These are phyloP conservation scores for Lodderomyces metapsilosis DNA, from an alignment of 1,139 yeast genomes.

Conservation along the genomic window DNA sequence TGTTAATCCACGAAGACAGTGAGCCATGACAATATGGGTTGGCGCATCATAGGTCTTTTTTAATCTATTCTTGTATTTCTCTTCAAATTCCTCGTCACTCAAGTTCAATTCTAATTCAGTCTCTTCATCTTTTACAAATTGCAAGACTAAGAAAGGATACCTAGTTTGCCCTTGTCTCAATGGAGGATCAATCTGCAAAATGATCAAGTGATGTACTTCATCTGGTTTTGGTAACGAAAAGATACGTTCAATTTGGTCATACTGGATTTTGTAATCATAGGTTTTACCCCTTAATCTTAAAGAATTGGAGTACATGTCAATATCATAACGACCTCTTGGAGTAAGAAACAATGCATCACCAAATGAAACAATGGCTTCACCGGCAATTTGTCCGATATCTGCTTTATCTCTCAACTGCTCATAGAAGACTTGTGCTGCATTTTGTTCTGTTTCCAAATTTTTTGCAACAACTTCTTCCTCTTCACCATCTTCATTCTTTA, in stretches of 20 bases:
- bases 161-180: conserved; percentile 88
- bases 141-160: conserved; percentile 88
- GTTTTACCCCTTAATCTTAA: conserved; percentile 96
- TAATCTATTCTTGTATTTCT: conserved; percentile 73
- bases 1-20: conserved; percentile 86
- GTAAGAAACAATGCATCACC: conserved; percentile 89
- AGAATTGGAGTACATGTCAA: conserved; percentile 87
- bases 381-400: conserved; percentile 93
- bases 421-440: conserved; percentile 82
- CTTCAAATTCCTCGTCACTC: conserved; percentile 76
- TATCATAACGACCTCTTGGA: conserved; percentile 97
- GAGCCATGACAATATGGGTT: conserved; percentile 85
- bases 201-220: conserved; percentile 83
- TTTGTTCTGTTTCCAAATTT: conserved; percentile 54
- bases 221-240: conserved; percentile 94
- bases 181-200: conserved; percentile 94
- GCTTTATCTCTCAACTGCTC: conserved; percentile 93
- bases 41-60: conserved; percentile 76
- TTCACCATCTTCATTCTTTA: conserved; percentile 35
- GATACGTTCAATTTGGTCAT: conserved; percentile 84
- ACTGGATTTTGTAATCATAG: conserved; percentile 93
- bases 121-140: conserved; percentile 86
- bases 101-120: conserved; percentile 87
- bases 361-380: conserved; percentile 95
- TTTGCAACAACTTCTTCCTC: conserved; percentile 42